phyloP scores from a whole-genome alignment of 169 alveolate species.

The Cyclospora cayetanensis region DNA sequence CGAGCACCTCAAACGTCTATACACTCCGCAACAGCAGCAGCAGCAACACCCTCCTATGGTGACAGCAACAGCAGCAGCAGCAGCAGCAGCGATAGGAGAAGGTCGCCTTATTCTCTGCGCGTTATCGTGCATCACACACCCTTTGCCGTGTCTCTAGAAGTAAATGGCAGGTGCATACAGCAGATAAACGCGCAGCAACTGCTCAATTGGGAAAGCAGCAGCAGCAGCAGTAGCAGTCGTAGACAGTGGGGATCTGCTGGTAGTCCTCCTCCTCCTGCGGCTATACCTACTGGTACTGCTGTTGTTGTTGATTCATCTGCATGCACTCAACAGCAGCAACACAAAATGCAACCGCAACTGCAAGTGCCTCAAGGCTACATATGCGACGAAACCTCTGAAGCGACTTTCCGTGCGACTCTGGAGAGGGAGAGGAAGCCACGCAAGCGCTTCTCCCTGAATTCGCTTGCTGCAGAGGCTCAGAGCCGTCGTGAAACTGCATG shows the following conservation, averaged over 20 bases:
- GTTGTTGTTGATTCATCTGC: background rate
- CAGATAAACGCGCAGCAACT: slow-evolving; percentile 33
- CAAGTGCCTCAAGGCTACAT: too few relatives aligned
- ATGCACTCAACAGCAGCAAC: background rate
- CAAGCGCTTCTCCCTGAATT: too few relatives aligned
- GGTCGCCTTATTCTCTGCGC: background rate
- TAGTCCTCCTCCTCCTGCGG: too few relatives aligned
- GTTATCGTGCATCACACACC: background rate
- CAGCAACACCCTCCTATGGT: too few relatives aligned
- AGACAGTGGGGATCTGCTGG: background rate
- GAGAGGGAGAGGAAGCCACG: too few relatives aligned
- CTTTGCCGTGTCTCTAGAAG: slow-evolving; percentile 19
- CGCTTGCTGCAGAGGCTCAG: too few relatives aligned
- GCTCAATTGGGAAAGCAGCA: slow-evolving; percentile 30
- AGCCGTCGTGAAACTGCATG: too few relatives aligned
- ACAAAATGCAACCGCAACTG: background rate
- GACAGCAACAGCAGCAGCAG: background rate
- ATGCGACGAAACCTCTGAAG: too few relatives aligned
- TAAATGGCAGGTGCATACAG: background rate
- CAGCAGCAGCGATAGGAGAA: background rate
- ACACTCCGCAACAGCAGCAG: too few relatives aligned
- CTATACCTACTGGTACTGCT: too few relatives aligned
- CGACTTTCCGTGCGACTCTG: too few relatives aligned
- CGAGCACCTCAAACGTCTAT: too few relatives aligned
- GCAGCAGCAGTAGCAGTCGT: background rate